phyloP scores from a whole-genome alignment of 495 filamentous ascomycete species.

The Ramalina peruviana region DNA sequence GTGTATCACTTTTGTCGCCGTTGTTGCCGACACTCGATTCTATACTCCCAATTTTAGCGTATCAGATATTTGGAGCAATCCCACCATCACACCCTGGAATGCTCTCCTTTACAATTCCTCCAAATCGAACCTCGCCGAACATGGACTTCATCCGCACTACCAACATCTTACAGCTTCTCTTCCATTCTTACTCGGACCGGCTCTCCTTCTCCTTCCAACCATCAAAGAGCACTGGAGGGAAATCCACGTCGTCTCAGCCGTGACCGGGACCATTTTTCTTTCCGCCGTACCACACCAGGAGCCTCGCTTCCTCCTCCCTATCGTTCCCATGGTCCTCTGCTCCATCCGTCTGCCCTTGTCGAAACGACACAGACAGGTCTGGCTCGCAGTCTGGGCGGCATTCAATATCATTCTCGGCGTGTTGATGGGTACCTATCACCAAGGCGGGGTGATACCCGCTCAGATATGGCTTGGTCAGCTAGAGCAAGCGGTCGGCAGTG shows the following conservation, averaged over 20 bases:
- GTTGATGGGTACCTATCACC: constrained; percentile 87
- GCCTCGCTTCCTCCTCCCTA: constrained; percentile 81
- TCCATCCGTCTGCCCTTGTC: constrained; percentile 58
- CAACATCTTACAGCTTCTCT: constrained; percentile 80
- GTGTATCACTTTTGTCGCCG: constrained; percentile 52
- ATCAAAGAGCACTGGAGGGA: constrained; percentile 34
- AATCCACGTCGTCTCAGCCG: constrained; percentile 56
- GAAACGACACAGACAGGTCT: constrained; percentile 31
- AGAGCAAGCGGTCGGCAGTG: constrained; percentile 16
- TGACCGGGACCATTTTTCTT: constrained; percentile 66
- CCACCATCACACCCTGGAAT: constrained; percentile 79
- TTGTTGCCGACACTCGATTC: constrained; percentile 71
- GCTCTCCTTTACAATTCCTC: constrained; percentile 79
- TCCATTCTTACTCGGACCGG: constrained; percentile 82
- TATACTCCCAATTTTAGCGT: constrained; percentile 45
- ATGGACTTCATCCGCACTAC: constrained; percentile 85
- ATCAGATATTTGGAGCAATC: constrained; percentile 34
- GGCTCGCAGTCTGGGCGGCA: constrained; percentile 57
- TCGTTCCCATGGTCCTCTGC: constrained; percentile 75
- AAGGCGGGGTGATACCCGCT: constrained; percentile 77
- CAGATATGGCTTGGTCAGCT: constrained; percentile 39
- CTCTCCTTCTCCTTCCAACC: constrained; percentile 47
- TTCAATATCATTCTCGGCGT: constrained; percentile 71
- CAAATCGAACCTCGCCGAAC: constrained; percentile 63
- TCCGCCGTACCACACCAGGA: constrained; percentile 89